Evolutionary conservation across 1,284 basidiomycete species (phyloP).

Genomic region (Athelia sp.): DNA sequence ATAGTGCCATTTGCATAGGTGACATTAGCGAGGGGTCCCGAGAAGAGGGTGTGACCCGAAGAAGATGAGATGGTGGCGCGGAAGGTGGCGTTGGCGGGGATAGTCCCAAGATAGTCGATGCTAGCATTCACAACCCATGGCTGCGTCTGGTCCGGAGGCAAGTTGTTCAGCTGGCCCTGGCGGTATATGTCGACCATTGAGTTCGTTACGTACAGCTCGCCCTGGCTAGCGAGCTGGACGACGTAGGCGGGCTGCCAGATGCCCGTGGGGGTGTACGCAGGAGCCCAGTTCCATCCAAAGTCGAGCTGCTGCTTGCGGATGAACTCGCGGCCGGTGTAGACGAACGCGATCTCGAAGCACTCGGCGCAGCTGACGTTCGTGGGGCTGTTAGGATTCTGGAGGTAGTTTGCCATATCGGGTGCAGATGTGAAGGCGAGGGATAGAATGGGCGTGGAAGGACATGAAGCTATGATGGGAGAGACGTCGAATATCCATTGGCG

Average conservation of each 20-base stretch:
- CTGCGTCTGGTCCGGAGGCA: background rate
- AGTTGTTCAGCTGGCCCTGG: background rate
- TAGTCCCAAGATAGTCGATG: background rate
- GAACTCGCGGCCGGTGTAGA: background rate
- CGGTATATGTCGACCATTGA: background rate
- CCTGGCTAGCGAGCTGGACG: background rate
- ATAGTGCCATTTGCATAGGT: background rate
- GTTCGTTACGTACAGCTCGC: background rate
- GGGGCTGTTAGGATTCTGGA: background rate
- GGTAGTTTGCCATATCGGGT: background rate
- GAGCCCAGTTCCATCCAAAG: background rate
- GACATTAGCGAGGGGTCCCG: background rate
- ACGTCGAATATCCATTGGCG: slow-evolving; percentile 1
- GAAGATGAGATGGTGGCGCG: background rate
- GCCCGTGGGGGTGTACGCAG: background rate
- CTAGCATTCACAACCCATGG: background rate
- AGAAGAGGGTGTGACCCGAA: background rate
- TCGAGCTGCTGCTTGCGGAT: background rate
- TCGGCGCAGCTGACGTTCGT: background rate
- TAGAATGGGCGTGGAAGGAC: background rate
- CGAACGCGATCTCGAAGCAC: background rate
- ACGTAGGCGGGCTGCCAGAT: background rate
- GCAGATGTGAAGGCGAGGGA: background rate
- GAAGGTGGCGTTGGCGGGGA: background rate
- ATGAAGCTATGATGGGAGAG: background rate